Conservation (phyloP, 2,329 filamentous ascomycete genomes). For the Apiospora aurea region DNA sequence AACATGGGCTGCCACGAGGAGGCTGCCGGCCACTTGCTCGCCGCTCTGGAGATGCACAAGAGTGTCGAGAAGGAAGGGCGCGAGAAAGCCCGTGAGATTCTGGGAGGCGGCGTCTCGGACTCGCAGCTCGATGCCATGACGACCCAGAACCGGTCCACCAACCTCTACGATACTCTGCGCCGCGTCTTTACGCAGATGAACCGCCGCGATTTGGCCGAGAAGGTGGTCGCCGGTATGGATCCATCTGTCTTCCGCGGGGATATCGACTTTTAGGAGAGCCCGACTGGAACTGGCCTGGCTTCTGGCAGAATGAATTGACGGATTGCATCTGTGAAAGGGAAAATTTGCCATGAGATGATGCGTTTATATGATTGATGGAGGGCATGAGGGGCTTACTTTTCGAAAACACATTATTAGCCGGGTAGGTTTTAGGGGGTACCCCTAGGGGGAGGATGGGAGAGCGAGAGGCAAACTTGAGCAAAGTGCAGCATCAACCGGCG, state of each 20-base stretch:
- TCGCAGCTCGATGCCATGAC: constrained; percentile 85
- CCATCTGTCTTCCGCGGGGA: constrained; percentile 87
- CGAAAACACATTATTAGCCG: not conserved
- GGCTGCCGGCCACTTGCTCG: constrained; percentile 90
- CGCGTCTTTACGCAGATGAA: constrained; percentile 98
- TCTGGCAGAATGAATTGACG: not conserved
- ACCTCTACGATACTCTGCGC: constrained; percentile 91
- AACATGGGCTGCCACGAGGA: constrained; percentile 96
- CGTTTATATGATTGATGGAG: constrained; percentile 2
- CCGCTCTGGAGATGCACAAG: constrained; percentile 94
- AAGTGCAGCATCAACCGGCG: constrained; percentile 6
- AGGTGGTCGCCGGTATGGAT: constrained; percentile 89
- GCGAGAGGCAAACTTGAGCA: not conserved
- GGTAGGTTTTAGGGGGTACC: not conserved
- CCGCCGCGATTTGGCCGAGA: constrained; percentile 83
- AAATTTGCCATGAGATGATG: not conserved
- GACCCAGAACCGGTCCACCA: constrained; percentile 94
- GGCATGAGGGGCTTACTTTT: not conserved
- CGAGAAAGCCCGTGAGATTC: constrained; percentile 82
- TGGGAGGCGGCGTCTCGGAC: constrained; percentile 69
- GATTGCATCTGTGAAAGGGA: not conserved
- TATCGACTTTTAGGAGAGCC: constrained; percentile 75
- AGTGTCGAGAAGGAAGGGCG: constrained; percentile 86
- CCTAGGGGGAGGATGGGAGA: not conserved
- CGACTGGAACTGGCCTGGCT: not conserved